Percentiles rank a stretch among this genome's conserved stretches.
Evolutionary conservation across 805 yeast genomes (phyloP).

Genomic region (Ogataea haglerorum): DNA sequence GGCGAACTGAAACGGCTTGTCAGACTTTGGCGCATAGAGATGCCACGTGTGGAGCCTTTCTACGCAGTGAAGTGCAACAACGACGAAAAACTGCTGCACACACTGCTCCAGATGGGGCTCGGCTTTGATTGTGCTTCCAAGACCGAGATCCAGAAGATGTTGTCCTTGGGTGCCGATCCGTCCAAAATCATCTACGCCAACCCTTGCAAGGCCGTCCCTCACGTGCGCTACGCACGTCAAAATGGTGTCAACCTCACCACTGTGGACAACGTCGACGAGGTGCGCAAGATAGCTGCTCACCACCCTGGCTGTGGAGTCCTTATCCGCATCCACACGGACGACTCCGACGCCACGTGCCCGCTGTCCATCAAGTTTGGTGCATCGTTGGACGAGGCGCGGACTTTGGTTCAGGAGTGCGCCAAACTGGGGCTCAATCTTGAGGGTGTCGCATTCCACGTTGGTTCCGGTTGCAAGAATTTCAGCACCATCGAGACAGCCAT

Average conservation of each 20-base stretch:
- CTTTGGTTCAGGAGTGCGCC: conserved; percentile 59
- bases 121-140: conserved; percentile 94
- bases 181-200: conserved; percentile 81
- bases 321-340: conserved; percentile 86
- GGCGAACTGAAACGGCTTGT: conserved; percentile 64
- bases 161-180: conserved; percentile 61
- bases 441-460: conserved; percentile 95
- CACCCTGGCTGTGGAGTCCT: conserved; percentile 72
- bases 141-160: conserved; percentile 68
- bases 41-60: conserved; percentile 80
- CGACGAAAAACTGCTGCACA: conserved; percentile 52
- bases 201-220: conserved; percentile 89
- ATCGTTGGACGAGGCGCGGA: conserved; percentile 47
- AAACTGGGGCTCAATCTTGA: conserved; percentile 58
- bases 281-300: conserved; percentile 62
- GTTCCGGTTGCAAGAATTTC: conserved; percentile 85
- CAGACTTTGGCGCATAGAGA: conserved; percentile 54
- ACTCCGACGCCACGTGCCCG: conserved; percentile 80
- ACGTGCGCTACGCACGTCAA: conserved; percentile 65
- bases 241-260: conserved; percentile 68
- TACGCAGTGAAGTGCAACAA: conserved; percentile 96
- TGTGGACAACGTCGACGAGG: conserved; percentile 84
- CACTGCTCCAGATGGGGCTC: conserved; percentile 59
- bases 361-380: conserved; percentile 90
- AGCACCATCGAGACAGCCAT: conserved; percentile 67